Evolutionary conservation across 2,329 filamentous ascomycete species (phyloP), one percentile per base, ranked within the genome.

Genomic region (Metarhizium sp.): DNA sequence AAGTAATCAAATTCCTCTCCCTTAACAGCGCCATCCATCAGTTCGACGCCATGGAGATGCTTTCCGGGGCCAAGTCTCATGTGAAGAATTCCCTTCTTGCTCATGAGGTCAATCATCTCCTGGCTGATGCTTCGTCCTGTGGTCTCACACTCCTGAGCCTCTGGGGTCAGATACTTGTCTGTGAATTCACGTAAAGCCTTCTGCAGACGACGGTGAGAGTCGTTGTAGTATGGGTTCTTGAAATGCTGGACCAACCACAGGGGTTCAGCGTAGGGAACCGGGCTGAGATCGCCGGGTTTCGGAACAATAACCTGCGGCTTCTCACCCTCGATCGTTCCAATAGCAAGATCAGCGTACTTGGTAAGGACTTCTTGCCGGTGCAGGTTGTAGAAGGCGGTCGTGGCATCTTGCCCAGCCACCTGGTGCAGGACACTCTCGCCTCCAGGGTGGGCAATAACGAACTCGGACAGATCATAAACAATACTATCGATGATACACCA

Each of bases 401-500:
- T 95, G 52, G 90, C 89, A 66, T 95, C 90, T 61, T 83, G 80
- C 59, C 90, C 90, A 34, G 88, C 90, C 50, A 92, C 82, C 71
- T 95, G 89, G 54, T 81, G 79, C 42, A 95, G 81, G 29, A 95
- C 90, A 47, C 87, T 84, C 64, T 85, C 84, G 64, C 90, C 90
- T 62, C 90, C 90, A 0, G 90, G 90, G 65, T 95, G 90, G 25
- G 87, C 89, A 67, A 94, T 88, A 62, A 90, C 71, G 70, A 95
- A 95, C 61, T 95, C 89, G 58, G 85, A 86, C 13, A 92, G 79
- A 72, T 95, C 88, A 76, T 95, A 95, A 66, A 95, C 88, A 64
- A 85, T 87, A 72, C 87, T 84, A 75, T 95, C 90, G 71, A 95
- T 84, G 66, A 95, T 86, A 72, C 88, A 87, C 86, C 89, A 92